Percentiles rank a stretch among this genome's conserved stretches.
Evolutionary conservation across 345 rosid species (phyloP).

Genomic region (Reutealis trisperma): DNA sequence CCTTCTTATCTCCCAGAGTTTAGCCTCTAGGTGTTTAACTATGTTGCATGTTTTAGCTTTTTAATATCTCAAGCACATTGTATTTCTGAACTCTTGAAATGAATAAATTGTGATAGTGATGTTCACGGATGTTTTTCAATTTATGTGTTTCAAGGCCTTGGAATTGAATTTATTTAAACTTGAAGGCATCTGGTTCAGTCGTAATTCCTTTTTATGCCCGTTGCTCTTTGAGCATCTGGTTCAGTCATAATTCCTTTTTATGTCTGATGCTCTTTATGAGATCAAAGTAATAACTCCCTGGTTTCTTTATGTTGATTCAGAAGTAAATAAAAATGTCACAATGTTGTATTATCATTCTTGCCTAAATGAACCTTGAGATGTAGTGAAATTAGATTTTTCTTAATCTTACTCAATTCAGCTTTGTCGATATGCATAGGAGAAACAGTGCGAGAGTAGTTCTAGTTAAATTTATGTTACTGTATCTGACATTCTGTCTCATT

Average conservation of each 20-base stretch:
- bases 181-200: neutral
- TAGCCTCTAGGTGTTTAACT: neutral
- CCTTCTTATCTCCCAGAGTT: neutral
- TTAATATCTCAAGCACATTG: neutral
- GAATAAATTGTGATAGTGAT: neutral
- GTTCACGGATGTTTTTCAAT: neutral
- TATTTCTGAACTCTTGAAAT: neutral
- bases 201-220: neutral
- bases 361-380: neutral
- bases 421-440: neutral
- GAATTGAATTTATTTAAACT: neutral
- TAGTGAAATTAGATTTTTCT: neutral
- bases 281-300: neutral
- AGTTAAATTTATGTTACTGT: constrained; percentile 6
- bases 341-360: neutral
- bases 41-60: neutral
- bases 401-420: neutral
- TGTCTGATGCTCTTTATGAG: neutral
- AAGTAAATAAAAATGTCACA: neutral
- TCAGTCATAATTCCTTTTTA: neutral
- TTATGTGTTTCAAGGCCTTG: neutral
- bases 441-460: neutral
- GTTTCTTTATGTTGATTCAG: neutral
- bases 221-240: no score
- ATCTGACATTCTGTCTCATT: constrained; percentile 27